These are phyloP conservation scores for Aureobasidium melanogenum DNA, from an alignment of 2,329 filamentous ascomycete species.

Conservation along the genomic window DNA sequence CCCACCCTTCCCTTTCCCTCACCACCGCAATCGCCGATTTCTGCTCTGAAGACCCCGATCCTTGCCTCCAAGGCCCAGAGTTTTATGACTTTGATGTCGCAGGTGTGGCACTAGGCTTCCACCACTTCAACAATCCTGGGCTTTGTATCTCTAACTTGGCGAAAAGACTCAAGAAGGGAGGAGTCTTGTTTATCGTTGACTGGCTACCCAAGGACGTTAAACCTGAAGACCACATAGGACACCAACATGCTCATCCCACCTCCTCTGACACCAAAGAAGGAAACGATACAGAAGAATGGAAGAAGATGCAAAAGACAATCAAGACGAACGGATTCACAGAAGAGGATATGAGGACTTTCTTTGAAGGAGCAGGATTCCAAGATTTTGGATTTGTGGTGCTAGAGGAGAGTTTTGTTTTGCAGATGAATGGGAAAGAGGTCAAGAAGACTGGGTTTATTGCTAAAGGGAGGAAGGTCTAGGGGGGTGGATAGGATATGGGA, in stretches of 20 bases:
- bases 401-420: conserved; percentile 21
- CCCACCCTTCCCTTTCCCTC: conserved; percentile 2
- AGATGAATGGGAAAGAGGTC: conserved; percentile 19
- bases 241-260: neutral
- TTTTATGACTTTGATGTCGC: conserved; percentile 35
- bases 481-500: neutral
- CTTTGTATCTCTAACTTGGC: conserved; percentile 21
- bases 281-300: conserved; percentile 14
- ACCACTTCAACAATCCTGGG: conserved; percentile 32
- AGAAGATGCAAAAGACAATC: conserved; percentile 24
- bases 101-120: conserved; percentile 35
- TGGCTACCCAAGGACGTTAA: conserved; percentile 19
- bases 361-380: conserved; percentile 20
- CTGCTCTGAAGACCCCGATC: conserved; percentile 20
- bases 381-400: conserved; percentile 25
- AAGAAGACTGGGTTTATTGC: conserved; percentile 25
- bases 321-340: conserved; percentile 25
- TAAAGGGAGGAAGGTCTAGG: conserved; percentile 18
- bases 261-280: neutral
- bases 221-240: neutral
- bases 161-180: conserved; percentile 21
- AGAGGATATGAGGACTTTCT: conserved; percentile 20
- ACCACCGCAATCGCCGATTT: conserved; percentile 29
- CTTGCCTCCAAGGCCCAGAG: conserved; percentile 17
- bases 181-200: conserved; percentile 24